A percentile compares a stretch with the other conserved stretches of the same genome.
Evolutionary conservation across 495 filamentous ascomycete genomes (phyloP).

Genomic region (Penicillium alfredii): DNA sequence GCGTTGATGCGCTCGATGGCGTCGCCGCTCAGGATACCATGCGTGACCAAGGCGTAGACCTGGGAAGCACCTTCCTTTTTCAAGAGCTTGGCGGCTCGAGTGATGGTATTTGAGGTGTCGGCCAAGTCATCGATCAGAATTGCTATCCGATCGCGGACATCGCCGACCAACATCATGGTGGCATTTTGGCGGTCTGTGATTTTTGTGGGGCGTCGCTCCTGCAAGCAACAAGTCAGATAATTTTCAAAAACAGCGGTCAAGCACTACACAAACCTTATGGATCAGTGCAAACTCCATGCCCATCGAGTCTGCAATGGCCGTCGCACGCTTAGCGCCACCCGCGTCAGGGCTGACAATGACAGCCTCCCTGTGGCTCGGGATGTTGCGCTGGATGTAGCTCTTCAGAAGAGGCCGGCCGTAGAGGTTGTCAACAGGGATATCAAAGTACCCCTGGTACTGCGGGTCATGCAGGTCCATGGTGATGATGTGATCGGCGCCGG

Average conservation of each 20-base stretch:
- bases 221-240: constrained; percentile 14
- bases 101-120: constrained; percentile 95
- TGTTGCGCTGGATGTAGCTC: constrained; percentile 82
- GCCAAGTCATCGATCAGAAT: constrained; percentile 93
- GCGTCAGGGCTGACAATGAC: constrained; percentile 96
- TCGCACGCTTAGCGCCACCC: constrained; percentile 92
- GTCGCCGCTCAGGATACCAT: constrained; percentile 90
- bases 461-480: constrained; percentile 96
- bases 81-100: constrained; percentile 89
- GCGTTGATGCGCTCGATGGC: constrained; percentile 91
- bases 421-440: constrained; percentile 95
- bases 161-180: constrained; percentile 96
- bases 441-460: constrained; percentile 98
- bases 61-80: constrained; percentile 86
- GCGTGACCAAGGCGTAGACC: constrained; percentile 88
- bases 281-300: constrained; percentile 93
- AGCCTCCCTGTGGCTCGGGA: constrained; percentile 78
- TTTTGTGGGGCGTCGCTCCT: constrained; percentile 95
- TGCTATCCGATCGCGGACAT: constrained; percentile 71
- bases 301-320: constrained; percentile 90
- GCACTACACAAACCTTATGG: constrained; percentile 69
- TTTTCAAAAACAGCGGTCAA: constrained; percentile 9
- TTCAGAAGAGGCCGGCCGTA: constrained; percentile 84
- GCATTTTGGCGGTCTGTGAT: constrained; percentile 93
- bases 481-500: constrained; percentile 93